These are phyloP conservation scores for Trichoderma guizhouense DNA, from an alignment of 2,329 filamentous ascomycete genomes.

Conservation along the genomic window DNA sequence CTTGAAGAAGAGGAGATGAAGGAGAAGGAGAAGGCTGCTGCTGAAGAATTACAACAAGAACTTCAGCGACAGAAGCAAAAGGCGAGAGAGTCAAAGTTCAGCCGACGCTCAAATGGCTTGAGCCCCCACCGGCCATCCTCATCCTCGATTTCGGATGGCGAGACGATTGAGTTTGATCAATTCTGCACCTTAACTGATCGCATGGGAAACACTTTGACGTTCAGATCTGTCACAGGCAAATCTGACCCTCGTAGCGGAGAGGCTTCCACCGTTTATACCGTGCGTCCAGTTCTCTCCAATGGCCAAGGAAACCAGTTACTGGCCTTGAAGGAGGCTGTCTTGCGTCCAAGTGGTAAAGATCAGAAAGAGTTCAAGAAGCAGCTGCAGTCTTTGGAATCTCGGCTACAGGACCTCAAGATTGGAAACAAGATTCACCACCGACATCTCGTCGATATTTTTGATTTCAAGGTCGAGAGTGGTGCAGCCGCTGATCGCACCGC, in stretches of 20 bases:
- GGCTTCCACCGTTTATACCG: constrained; percentile 66
- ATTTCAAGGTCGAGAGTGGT: constrained; percentile 71
- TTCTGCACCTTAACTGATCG: constrained; percentile 61
- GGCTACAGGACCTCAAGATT: constrained; percentile 70
- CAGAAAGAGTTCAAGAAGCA: constrained; percentile 67
- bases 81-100: constrained; percentile 61
- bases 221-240: constrained; percentile 69
- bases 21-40: constrained; percentile 68
- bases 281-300: constrained; percentile 62
- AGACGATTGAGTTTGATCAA: constrained; percentile 62
- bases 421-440: constrained; percentile 72
- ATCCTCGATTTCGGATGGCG: constrained; percentile 28
- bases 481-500: constrained; percentile 37
- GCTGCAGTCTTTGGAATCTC: constrained; percentile 71
- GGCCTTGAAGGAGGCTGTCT: constrained; percentile 67
- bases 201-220: constrained; percentile 61
- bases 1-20: constrained; percentile 54
- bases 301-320: constrained; percentile 59
- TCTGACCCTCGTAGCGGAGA: constrained; percentile 62
- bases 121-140: constrained; percentile 27
- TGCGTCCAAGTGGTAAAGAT: constrained; percentile 58
- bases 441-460: constrained; percentile 74
- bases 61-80: constrained; percentile 64
- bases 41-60: constrained; percentile 70
- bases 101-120: constrained; percentile 47